phyloP scores from a whole-genome alignment of 176 grass and related monocot species.

The Tillandsia leiboldiana region DNA sequence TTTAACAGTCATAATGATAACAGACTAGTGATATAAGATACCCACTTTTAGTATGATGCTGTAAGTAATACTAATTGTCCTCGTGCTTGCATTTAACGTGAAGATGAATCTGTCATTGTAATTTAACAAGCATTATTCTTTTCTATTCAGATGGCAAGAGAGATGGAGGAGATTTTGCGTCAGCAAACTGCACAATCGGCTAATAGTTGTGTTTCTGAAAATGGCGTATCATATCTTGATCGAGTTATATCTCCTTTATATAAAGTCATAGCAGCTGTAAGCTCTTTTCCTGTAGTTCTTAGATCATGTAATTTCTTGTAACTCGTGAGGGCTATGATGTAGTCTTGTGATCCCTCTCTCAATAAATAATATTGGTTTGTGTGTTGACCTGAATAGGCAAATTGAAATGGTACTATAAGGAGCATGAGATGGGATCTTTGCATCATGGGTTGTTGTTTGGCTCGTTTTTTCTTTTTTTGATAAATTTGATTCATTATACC shows the following conservation, averaged over 20 bases:
- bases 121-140: conserved; percentile 6
- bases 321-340: too few relatives aligned
- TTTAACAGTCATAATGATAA: too few relatives aligned
- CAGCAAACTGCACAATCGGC: conserved; percentile 43
- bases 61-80: background rate
- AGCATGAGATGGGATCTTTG: background rate
- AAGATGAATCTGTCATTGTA: conserved; percentile 6
- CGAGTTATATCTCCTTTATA: conserved; percentile 79
- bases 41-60: too few relatives aligned
- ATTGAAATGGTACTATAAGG: too few relatives aligned
- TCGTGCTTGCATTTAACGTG: background rate
- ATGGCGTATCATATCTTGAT: conserved; percentile 71
- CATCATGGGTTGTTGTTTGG: conserved; percentile 1
- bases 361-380: too few relatives aligned
- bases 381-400: too few relatives aligned
- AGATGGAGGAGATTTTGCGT: conserved; percentile 61
- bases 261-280: conserved; percentile 69
- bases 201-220: conserved; percentile 49
- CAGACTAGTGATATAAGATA: too few relatives aligned
- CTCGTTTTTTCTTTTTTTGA: background rate
- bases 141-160: conserved; percentile 58
- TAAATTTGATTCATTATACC: background rate
- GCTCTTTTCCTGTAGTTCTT: conserved; percentile 8
- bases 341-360: too few relatives aligned
- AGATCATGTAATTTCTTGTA: too few relatives aligned